Conservation (phyloP, 75 land plant species). For the Pinus taeda region DNA sequence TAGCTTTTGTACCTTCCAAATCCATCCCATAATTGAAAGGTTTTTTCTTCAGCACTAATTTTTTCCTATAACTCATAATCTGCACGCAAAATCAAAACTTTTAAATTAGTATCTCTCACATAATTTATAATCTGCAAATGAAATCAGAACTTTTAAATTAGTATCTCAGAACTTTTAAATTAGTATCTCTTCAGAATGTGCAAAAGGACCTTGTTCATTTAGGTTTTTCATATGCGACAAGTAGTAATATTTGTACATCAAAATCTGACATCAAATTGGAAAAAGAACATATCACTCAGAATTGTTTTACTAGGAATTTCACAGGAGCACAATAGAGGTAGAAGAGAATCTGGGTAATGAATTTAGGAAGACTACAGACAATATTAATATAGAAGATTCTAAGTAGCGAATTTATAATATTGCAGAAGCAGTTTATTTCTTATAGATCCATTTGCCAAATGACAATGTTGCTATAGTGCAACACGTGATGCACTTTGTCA, state of each 20-base stretch:
- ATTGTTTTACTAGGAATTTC: not conserved
- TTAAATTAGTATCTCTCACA: not conserved
- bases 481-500: not conserved
- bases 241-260: not conserved
- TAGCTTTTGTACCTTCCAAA: not conserved
- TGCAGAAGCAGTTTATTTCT: no score
- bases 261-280: not conserved
- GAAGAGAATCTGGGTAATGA: no score
- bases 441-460: no score
- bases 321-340: no score
- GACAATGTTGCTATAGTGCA: no score
- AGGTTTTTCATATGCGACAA: not conserved
- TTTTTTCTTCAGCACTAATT: not conserved
- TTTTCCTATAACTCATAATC: not conserved
- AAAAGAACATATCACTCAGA: not conserved
- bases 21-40: not conserved
- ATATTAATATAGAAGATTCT: no score
- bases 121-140: not conserved
- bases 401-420: no score
- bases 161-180: not conserved
- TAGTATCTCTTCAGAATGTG: not conserved
- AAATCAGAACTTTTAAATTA: not conserved
- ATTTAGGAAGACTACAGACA: no score
- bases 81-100: not conserved
- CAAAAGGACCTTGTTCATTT: not conserved